Percentiles rank a stretch among this genome's conserved stretches.
Conservation (phyloP, 2,329 filamentous ascomycete genomes). For the Talaromyces atroroseus region DNA sequence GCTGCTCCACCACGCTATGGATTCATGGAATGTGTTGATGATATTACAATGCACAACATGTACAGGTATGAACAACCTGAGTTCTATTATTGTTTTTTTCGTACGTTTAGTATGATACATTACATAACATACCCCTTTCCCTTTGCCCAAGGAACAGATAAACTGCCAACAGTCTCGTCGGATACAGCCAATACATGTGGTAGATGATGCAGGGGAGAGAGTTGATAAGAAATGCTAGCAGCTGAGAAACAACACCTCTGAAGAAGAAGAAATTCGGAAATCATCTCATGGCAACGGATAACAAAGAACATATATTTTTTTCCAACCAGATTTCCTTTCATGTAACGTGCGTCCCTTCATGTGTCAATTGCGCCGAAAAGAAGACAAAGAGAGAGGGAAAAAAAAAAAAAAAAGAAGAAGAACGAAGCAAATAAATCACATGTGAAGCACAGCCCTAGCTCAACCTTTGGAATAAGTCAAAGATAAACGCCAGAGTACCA, state of each 20-base stretch:
- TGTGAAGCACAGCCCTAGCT: neutral
- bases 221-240: neutral
- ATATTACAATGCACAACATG: neutral
- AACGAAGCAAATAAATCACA: neutral
- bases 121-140: neutral
- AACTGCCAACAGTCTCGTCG: neutral
- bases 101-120: slow-evolving; percentile 3
- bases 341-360: neutral
- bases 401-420: neutral
- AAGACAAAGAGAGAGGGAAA: neutral
- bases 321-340: slow-evolving; percentile 6
- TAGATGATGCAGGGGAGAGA: too few species aligned
- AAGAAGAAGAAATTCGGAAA: slow-evolving; percentile 6
- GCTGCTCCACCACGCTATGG: neutral
- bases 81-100: neutral
- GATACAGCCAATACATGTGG: neutral
- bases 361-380: slow-evolving; percentile 6
- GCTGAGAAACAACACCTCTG: neutral
- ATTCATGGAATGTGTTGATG: slow-evolving; percentile 1
- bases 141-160: neutral
- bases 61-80: neutral
- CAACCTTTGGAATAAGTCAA: slow-evolving; percentile 5
- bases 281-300: slow-evolving; percentile 6
- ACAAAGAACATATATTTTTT: neutral
- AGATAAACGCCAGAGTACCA: slow-evolving; percentile 1